phyloP scores from a whole-genome alignment of 148 eudicot species.

The Silene uniflora region DNA sequence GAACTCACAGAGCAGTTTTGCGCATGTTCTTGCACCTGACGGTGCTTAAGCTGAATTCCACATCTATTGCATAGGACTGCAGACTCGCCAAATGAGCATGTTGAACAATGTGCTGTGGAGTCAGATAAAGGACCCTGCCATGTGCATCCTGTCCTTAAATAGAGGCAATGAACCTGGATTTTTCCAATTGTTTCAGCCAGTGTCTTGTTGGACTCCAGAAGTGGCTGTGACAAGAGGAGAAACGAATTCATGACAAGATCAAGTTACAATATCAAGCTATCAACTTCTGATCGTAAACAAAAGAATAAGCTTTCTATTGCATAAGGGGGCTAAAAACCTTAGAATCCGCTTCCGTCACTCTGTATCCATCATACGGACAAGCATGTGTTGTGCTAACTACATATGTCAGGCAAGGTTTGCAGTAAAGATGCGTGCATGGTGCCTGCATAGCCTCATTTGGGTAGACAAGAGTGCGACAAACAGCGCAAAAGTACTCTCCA shows the following conservation, averaged over 20 bases:
- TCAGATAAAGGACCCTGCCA: slow-evolving; percentile 90
- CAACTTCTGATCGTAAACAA: slow-evolving; percentile 3
- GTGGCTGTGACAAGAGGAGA: slow-evolving; percentile 48
- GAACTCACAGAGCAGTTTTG: slow-evolving; percentile 71
- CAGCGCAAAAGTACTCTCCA: slow-evolving; percentile 92
- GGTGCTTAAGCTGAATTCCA: slow-evolving; percentile 80
- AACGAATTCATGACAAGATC: slow-evolving; percentile 19
- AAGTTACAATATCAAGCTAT: background rate
- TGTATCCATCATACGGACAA: slow-evolving; percentile 90
- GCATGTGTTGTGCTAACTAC: slow-evolving; percentile 68
- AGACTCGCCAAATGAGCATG: slow-evolving; percentile 87
- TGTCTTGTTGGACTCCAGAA: slow-evolving; percentile 63
- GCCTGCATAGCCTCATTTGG: slow-evolving; percentile 89
- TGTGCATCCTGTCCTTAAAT: slow-evolving; percentile 80
- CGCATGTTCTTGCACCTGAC: slow-evolving; percentile 94
- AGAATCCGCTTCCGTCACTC: slow-evolving; percentile 85
- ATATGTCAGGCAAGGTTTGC: slow-evolving; percentile 85
- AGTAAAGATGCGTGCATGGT: slow-evolving; percentile 84
- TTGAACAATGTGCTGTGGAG: slow-evolving; percentile 63
- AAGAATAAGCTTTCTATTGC: background rate
- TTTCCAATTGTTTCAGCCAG: slow-evolving; percentile 80
- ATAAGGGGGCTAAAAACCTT: slow-evolving; percentile 43
- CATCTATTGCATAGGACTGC: slow-evolving; percentile 87
- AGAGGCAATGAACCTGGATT: slow-evolving; percentile 80
- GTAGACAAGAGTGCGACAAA: slow-evolving; percentile 86